These are phyloP conservation scores for Colletotrichum chrysophilum DNA, from an alignment of 2,329 filamentous ascomycete species.

Conservation along the genomic window DNA sequence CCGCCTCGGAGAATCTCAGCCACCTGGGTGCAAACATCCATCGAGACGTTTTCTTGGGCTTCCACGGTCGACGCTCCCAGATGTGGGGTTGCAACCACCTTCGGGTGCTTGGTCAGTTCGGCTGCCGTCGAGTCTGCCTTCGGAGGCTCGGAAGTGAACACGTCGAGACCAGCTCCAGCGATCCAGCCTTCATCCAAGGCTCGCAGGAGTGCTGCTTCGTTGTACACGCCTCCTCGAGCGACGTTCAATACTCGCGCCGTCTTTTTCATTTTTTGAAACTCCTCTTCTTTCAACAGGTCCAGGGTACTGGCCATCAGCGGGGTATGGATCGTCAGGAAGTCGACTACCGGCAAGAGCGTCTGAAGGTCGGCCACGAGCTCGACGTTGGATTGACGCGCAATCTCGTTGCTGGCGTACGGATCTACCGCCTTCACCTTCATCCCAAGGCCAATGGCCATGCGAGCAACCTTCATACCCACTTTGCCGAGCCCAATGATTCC, in stretches of 20 bases:
- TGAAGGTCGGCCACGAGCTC: conserved; percentile 62
- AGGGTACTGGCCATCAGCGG: conserved; percentile 79
- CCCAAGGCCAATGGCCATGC: conserved; percentile 78
- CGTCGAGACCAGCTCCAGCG: conserved; percentile 79
- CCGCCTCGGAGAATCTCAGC: conserved; percentile 75
- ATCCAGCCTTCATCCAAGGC: conserved; percentile 75
- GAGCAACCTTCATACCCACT: conserved; percentile 79
- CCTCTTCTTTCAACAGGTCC: conserved; percentile 71
- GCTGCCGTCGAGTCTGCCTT: conserved; percentile 58
- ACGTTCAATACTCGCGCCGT: conserved; percentile 80
- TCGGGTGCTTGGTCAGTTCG: conserved; percentile 69
- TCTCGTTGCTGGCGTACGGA: conserved; percentile 77
- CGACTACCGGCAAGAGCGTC: conserved; percentile 68
- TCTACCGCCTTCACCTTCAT: conserved; percentile 80
- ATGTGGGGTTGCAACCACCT: conserved; percentile 80
- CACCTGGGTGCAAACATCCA: conserved; percentile 84
- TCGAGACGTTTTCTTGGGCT: conserved; percentile 83
- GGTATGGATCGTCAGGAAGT: conserved; percentile 84
- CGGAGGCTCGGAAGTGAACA: conserved; percentile 79
- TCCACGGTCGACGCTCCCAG: conserved; percentile 81
- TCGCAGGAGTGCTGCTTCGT: conserved; percentile 73
- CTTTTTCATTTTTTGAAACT: conserved; percentile 74
- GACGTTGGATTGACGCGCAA: conserved; percentile 72
- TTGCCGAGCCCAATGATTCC: conserved; percentile 84
- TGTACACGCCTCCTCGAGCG: conserved; percentile 79